Base-by-base conservation (phyloP, 768 basidiomycete genomes). In the Hericium rajendrae region DNA sequence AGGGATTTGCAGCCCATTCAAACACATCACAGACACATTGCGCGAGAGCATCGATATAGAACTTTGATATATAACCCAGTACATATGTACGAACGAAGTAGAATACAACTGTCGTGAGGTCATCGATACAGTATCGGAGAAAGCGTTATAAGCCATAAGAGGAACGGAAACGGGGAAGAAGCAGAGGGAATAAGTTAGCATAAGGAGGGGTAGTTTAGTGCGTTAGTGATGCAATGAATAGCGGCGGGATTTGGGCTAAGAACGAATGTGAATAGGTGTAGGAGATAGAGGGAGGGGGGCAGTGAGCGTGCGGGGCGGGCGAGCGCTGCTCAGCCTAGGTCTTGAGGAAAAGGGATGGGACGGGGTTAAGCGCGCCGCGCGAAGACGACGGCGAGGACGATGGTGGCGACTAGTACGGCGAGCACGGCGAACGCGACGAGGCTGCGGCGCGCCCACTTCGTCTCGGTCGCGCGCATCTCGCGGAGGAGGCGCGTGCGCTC, bases 391-490 rank as follows among this genome's bases (percentile, higher is more conserved):
- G 59, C 59, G 51, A 57, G 40, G n/a, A 59, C 59, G 40, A 62
- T 48, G 43, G 66, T 51, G 24, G 56, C 49, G 37, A 70, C 46
- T 20, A 62, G 9, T 51, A 65, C 28, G 53, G 57, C 22, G 32
- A 66, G 43, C 53, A 63, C 48, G 54, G 57, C 46, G 20, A 67
- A 57, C 2, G 72, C 72, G 32, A 59, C 39, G 43, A 72, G 62
- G 59, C 71, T 75, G n/a, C 74, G 69, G 58, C 62, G 66, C 13
- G 73, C 77, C 78, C 78, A 78, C 57, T 67, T 73, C 48, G 70
- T 10, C 61, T 79, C 78, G 0, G 68, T 65, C 11, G 61, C 60
- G 24, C 76, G 66, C 63, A 76, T 70, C 13, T 59, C 58, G 38
- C 51, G 59, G 38, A 75, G 57, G 10, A 75, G 53, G 28, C 67